phyloP scores from a whole-genome alignment of 2,329 filamentous ascomycete genomes.

The Phoma sp. region DNA sequence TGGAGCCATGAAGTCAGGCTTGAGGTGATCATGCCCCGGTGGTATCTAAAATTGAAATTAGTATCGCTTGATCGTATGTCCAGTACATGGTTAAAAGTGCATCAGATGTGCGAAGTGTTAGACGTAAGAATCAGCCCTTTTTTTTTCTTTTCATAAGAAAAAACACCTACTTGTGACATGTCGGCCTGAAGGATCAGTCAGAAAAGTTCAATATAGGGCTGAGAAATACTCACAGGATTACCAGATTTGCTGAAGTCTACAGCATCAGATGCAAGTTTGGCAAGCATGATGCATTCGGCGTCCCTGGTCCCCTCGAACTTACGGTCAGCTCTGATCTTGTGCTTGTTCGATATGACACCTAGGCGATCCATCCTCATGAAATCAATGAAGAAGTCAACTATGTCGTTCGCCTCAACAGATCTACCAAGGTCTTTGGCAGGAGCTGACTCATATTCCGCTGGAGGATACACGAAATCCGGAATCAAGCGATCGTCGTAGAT shows the following conservation, averaged over 20 bases:
- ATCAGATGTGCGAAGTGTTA: too few species aligned
- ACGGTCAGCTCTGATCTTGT: slow-evolving; percentile 51
- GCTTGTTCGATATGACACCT: slow-evolving; percentile 50
- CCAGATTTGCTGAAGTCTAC: slow-evolving; percentile 43
- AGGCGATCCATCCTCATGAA: slow-evolving; percentile 52
- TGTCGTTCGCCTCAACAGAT: slow-evolving; percentile 66
- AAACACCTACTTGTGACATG: slow-evolving; percentile 8
- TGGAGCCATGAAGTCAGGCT: slow-evolving; percentile 62
- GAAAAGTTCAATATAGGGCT: not conserved
- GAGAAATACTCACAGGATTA: slow-evolving; percentile 16
- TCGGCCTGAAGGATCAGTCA: slow-evolving; percentile 10
- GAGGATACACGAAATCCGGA: slow-evolving; percentile 43
- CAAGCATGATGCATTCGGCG: slow-evolving; percentile 45
- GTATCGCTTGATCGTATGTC: not conserved
- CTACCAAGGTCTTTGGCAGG: slow-evolving; percentile 65
- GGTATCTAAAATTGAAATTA: slow-evolving; percentile 18
- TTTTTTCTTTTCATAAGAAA: too few species aligned
- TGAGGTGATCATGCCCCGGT: slow-evolving; percentile 25
- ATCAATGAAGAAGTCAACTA: slow-evolving; percentile 78
- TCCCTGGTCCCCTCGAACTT: slow-evolving; percentile 35
- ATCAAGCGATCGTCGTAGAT: slow-evolving; percentile 70
- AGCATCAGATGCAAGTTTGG: slow-evolving; percentile 45
- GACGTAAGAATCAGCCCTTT: too few species aligned
- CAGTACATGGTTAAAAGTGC: too few species aligned
- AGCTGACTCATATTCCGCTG: slow-evolving; percentile 73